Evolutionary conservation across 179 eudicot species (phyloP).

Genomic region (Spergularia azorica): DNA sequence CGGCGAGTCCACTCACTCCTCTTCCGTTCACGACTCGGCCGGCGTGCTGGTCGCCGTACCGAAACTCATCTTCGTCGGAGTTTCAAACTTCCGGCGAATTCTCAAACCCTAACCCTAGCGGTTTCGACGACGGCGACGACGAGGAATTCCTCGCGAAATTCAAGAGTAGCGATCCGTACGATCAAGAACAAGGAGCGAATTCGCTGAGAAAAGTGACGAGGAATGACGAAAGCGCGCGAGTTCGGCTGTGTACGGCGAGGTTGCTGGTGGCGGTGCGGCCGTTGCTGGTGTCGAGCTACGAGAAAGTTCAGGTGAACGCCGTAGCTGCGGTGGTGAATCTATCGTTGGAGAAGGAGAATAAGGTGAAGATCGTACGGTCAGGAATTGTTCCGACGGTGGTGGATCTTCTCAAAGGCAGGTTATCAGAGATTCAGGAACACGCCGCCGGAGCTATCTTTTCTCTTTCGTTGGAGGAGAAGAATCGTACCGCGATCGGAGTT

Average conservation of each 20-base stretch:
- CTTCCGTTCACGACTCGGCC: conserved; percentile 73
- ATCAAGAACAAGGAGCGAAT: conserved; percentile 58
- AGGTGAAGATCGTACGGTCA: conserved; percentile 72
- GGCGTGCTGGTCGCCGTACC: conserved; percentile 57
- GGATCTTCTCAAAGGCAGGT: conserved; percentile 57
- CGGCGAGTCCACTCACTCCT: conserved; percentile 42
- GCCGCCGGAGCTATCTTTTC: conserved; percentile 89
- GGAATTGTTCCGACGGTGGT: conserved; percentile 68
- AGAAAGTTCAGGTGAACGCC: conserved; percentile 65
- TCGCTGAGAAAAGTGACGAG: conserved; percentile 53
- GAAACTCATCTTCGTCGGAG: conserved; percentile 55
- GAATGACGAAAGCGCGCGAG: conserved; percentile 50
- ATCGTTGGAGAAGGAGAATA: conserved; percentile 69
- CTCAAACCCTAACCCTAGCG: conserved; percentile 25
- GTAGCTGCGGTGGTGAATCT: conserved; percentile 75
- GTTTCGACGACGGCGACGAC: conserved; percentile 31
- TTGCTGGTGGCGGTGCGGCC: conserved; percentile 44
- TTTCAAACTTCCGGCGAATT: conserved; percentile 30
- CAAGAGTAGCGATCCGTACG: conserved; percentile 51
- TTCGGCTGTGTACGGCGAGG: conserved; percentile 55
- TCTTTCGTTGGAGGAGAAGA: conserved; percentile 69
- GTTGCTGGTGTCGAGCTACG: conserved; percentile 51
- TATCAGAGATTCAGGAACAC: conserved; percentile 67
- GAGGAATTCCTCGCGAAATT: conserved; percentile 46
- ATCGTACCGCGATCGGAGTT: conserved; percentile 85